phyloP scores from a whole-genome alignment of 371 early-diverging fungal species.

The Synchytrium microbalum region DNA sequence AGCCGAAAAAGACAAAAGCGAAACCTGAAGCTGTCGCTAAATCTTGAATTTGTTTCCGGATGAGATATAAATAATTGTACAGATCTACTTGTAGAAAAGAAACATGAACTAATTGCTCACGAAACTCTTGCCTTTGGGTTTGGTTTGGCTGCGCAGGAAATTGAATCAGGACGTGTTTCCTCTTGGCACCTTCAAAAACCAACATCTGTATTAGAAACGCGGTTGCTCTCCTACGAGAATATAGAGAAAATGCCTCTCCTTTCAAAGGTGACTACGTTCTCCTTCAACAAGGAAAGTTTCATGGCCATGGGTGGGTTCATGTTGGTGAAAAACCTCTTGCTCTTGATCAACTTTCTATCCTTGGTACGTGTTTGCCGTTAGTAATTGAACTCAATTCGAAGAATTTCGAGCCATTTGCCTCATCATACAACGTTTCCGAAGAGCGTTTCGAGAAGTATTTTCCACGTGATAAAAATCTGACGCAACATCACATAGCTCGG shows the following conservation, averaged over 20 bases:
- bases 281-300: conserved; percentile 40
- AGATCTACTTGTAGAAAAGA: too few species aligned
- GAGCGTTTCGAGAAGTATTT: not conserved
- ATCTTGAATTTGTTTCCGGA: too few species aligned
- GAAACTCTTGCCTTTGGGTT: too few species aligned
- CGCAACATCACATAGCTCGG: conserved; percentile 30
- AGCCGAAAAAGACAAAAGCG: conserved; percentile 29
- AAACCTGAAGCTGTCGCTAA: too few species aligned
- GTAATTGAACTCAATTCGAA: too few species aligned
- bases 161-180: too few species aligned
- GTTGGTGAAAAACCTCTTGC: conserved; percentile 42
- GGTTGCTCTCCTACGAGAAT: too few species aligned
- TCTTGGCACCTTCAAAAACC: too few species aligned
- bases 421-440: conserved; percentile 2
- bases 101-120: too few species aligned
- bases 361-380: conserved; percentile 25
- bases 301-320: conserved; percentile 36
- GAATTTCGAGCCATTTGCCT: conserved; percentile 1
- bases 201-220: not conserved
- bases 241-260: conserved; percentile 34
- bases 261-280: conserved; percentile 35
- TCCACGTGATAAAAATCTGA: not conserved
- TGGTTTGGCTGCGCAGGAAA: too few species aligned
- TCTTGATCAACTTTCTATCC: conserved; percentile 44
- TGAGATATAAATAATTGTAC: too few species aligned